Evolutionary conservation across 495 filamentous ascomycete species (phyloP), one percentile per base, ranked within the genome.

Genomic region (Daldinia vernicosa): DNA sequence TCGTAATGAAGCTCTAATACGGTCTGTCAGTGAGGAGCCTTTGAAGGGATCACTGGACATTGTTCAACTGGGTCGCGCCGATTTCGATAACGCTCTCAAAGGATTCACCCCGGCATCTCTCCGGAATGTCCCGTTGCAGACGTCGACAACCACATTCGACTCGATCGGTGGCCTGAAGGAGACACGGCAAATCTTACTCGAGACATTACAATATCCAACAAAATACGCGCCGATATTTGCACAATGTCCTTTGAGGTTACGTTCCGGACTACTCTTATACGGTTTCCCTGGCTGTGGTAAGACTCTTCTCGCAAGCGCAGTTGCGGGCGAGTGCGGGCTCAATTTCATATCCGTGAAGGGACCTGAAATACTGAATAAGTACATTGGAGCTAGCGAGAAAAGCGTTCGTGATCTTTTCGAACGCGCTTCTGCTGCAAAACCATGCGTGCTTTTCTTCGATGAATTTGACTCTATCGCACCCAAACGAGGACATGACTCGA

Each of bases 341-440:
- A 98, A 98, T 77, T 98, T 98, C 83, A 98, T 99, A 82, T 93
- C 89, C 60, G 96, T 99, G 63, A 98, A 98, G 78, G 95, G 95
- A 6, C 96, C 95, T 3, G 96, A 99, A 80, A 98, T 99, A 45
- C 79, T 99, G 67, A 98, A 98, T 81, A 99, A 98, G 77, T 98
- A 98, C 78, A 98, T 98, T 37, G 95, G 95, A 63, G 95, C 95
- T 0, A 93, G 90, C 35, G 95, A 99, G 74, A 98, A 98, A 81
- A 92, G 88, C 60, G 93, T 99, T 15, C 89, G 96, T 2, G 95
- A 98, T 79, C 85, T 98, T 1, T 99, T 99, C 67, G 95, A 95
- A 75, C 87, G 95, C 66, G 95, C 95, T 0, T 87, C 91, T 66
- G 94, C 95, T 11, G 95, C 95, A 1, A 87, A 90, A 39, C 95